These are phyloP conservation scores for Diaporthe ampelina DNA, from an alignment of 2,329 filamentous ascomycete species.

Conservation along the genomic window DNA sequence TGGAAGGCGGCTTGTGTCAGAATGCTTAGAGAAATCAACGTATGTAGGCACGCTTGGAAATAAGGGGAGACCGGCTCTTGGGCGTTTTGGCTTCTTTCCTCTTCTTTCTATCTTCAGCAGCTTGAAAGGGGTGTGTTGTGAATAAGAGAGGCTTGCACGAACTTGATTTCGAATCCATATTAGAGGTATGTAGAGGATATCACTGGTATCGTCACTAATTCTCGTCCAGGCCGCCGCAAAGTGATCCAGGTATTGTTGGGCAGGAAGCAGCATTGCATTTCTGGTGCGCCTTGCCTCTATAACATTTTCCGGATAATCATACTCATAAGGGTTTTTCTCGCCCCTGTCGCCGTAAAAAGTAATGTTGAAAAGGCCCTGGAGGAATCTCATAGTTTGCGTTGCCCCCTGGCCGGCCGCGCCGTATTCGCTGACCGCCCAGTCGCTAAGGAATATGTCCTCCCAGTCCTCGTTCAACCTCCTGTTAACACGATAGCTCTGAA, in stretches of 20 bases:
- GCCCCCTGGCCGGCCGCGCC: too few relatives aligned
- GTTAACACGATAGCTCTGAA: not conserved
- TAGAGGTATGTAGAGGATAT: not conserved
- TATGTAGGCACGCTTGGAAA: too few relatives aligned
- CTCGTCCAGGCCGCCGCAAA: not conserved
- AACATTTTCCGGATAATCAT: too few relatives aligned
- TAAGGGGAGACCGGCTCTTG: too few relatives aligned
- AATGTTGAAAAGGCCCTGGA: too few relatives aligned
- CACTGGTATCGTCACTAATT: not conserved
- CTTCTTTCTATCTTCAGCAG: too few relatives aligned
- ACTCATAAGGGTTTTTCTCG: too few relatives aligned
- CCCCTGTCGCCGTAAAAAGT: too few relatives aligned
- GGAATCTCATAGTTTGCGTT: too few relatives aligned
- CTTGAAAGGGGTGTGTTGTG: too few relatives aligned
- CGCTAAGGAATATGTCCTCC: not conserved
- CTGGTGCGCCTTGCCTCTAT: too few relatives aligned
- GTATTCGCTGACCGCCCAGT: fast-evolving
- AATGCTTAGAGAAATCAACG: not conserved
- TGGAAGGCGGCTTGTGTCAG: not conserved
- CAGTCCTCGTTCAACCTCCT: not conserved
- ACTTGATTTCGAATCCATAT: not conserved
- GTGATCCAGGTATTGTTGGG: not conserved
- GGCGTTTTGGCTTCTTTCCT: too few relatives aligned
- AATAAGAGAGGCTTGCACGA: not conserved
- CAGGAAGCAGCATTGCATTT: not conserved